Percentiles rank a stretch among this genome's conserved stretches.
phyloP scores from a whole-genome alignment of 2,329 filamentous ascomycete genomes.

The Myriosclerotinia curreyana region DNA sequence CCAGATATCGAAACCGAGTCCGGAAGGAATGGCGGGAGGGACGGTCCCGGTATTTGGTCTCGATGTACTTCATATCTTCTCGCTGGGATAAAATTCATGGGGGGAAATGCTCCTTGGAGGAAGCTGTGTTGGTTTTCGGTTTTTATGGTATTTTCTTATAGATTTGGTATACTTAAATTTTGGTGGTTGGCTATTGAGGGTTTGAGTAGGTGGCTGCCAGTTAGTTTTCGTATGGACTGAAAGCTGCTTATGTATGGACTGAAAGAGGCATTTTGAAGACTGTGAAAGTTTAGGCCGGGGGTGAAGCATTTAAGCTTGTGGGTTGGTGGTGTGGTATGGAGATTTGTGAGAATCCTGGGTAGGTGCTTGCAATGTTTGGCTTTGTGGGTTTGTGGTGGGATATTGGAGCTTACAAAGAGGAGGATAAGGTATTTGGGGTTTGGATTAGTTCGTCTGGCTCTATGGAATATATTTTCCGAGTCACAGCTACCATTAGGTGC shows the following conservation, averaged over 20 bases:
- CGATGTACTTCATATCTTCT: background rate
- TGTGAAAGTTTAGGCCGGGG: background rate
- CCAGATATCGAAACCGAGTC: background rate
- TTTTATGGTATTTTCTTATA: background rate
- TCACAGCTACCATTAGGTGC: background rate
- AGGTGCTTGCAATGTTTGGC: background rate
- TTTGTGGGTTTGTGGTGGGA: background rate
- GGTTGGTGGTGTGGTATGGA: background rate
- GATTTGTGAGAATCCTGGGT: background rate
- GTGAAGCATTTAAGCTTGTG: background rate
- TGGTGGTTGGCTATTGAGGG: too few relatives aligned
- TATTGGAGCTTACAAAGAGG: background rate
- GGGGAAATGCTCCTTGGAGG: background rate
- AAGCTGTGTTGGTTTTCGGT: background rate
- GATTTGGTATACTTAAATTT: background rate
- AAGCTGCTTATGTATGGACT: background rate
- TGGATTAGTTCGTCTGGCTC: background rate
- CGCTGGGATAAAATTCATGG: too few relatives aligned
- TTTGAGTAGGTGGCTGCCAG: background rate
- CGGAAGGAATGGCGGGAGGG: accelerated
- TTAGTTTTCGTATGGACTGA: too few relatives aligned
- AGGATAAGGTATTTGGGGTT: background rate
- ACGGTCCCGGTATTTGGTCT: background rate
- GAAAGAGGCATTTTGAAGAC: background rate
- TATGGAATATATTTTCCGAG: background rate